These are phyloP conservation scores for Fusarium sp. DNA, from an alignment of 2,329 filamentous ascomycete species.

Conservation along the genomic window DNA sequence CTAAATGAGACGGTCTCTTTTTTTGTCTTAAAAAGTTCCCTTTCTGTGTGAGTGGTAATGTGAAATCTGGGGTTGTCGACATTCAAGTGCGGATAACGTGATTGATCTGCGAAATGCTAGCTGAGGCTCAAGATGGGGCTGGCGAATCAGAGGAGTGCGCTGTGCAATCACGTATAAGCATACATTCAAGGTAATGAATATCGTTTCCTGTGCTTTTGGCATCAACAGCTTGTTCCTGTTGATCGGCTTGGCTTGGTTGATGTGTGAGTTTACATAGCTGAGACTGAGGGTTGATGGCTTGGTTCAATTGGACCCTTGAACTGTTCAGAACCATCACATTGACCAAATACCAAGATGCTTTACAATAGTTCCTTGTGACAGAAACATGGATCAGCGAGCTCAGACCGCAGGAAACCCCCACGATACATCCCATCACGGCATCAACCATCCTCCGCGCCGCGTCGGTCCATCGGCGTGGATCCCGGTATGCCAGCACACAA, in stretches of 20 bases:
- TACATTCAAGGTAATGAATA: slow-evolving; percentile 31
- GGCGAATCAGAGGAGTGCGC: slow-evolving; percentile 22
- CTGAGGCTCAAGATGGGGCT: slow-evolving; percentile 12
- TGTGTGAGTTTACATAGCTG: background rate
- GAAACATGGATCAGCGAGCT: background rate
- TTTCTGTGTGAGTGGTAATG: background rate
- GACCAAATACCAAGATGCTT: background rate
- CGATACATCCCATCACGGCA: background rate
- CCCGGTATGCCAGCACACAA: background rate
- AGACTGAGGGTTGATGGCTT: background rate
- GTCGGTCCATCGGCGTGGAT: slow-evolving; percentile 33
- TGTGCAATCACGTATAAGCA: slow-evolving; percentile 31
- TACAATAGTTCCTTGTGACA: background rate
- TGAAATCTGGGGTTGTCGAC: slow-evolving; percentile 37
- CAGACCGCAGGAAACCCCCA: background rate
- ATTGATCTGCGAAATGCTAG: slow-evolving; percentile 33
- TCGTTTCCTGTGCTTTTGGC: background rate
- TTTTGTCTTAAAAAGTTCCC: background rate
- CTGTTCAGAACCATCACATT: background rate
- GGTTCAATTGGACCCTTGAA: background rate
- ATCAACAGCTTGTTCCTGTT: slow-evolving; percentile 13
- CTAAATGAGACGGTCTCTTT: background rate
- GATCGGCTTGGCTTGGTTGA: slow-evolving; percentile 1
- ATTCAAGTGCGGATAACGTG: slow-evolving; percentile 33
- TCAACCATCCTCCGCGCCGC: background rate